Evolutionary conservation across 2,329 filamentous ascomycete genomes (phyloP), one percentile per base, ranked within the genome.

Genomic region (Stromatinia cepivora): DNA sequence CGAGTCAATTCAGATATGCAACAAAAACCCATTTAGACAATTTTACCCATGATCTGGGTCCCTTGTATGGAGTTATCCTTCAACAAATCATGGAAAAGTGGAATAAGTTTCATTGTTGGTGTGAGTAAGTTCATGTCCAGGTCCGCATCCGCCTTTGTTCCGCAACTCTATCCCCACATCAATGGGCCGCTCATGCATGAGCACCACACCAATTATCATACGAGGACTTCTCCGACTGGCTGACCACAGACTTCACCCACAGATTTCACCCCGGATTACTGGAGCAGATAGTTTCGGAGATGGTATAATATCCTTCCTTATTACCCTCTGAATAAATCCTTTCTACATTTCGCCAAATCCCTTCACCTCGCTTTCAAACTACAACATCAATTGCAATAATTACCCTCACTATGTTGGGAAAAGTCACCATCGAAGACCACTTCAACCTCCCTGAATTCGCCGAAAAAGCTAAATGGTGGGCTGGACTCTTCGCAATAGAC

Each of bases 401-500:
- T 34, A 25, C 46, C 34, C 10, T 28, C 61, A 22, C 4, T 17
- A 64, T 64, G 61, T 13, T 64, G n/a, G 61, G 61, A 4, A 64
- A 64, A 22, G 52, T 64, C 46, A 64, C 61, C 46, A 64, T 64
- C n/a, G 61, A 64, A 28, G 61, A 64, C 28, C 61, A 64, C 17
- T 64, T 64, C 61, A 64, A 64, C 46, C 61, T 64, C n/a, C 61
- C 61, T 17, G 61, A 64, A 7, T 82, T 88, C 71, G 81, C 84
- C 58, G 85, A 88, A 72, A 85, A 84, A 77, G 87, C 85, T 7
- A 80, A 81, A 73, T 88, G 86, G 86, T 88, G 86, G 86, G 88
- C 87, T 1, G 79, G 81, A 6, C 78, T 89, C 31, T 90, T 89
- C 75, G 83, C 86, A 20, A 81, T 84, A n/a, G 83, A 89, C 72